Evolutionary conservation across 495 filamentous ascomycete genomes (phyloP).

Genomic region (Xylaria grammica): DNA sequence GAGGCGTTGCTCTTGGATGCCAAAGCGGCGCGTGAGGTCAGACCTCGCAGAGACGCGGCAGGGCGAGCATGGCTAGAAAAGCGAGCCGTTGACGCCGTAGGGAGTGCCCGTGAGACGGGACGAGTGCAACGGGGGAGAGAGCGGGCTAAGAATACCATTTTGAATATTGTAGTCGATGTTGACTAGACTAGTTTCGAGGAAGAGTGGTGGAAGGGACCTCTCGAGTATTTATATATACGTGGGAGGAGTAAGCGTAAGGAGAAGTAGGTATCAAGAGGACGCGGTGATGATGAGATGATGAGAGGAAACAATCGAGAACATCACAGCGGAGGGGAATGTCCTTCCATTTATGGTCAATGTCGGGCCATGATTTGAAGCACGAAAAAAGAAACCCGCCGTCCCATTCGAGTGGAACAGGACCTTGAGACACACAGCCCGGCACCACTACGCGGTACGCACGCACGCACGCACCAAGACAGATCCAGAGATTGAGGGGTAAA

Average conservation of each 20-base stretch:
- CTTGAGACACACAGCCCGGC: constrained; percentile 11
- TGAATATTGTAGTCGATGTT: constrained; percentile 36
- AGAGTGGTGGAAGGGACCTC: neutral
- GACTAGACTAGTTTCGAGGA: constrained; percentile 16
- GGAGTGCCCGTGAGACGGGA: constrained; percentile 32
- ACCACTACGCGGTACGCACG: too few species aligned
- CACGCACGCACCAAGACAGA: constrained; percentile 9
- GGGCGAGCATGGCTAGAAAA: constrained; percentile 37
- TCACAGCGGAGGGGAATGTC: constrained; percentile 26
- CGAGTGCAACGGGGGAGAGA: constrained; percentile 41
- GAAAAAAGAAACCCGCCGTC: constrained; percentile 1
- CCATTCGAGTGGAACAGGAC: constrained; percentile 9
- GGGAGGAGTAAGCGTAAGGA: neutral
- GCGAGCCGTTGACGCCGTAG: constrained; percentile 33
- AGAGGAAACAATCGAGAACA: constrained; percentile 20
- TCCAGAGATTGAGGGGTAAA: constrained; percentile 23
- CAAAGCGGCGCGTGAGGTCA: constrained; percentile 32
- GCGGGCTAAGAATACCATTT: constrained; percentile 59
- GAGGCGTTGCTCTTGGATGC: constrained; percentile 34
- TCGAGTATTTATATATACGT: neutral
- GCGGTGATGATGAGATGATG: constrained; percentile 21
- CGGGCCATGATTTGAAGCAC: constrained; percentile 18
- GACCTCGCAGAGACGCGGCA: constrained; percentile 33
- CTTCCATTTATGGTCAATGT: constrained; percentile 34
- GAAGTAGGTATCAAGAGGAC: neutral